Conservation (phyloP, 495 filamentous ascomycete genomes). For the Clavariopsis aquatica region DNA sequence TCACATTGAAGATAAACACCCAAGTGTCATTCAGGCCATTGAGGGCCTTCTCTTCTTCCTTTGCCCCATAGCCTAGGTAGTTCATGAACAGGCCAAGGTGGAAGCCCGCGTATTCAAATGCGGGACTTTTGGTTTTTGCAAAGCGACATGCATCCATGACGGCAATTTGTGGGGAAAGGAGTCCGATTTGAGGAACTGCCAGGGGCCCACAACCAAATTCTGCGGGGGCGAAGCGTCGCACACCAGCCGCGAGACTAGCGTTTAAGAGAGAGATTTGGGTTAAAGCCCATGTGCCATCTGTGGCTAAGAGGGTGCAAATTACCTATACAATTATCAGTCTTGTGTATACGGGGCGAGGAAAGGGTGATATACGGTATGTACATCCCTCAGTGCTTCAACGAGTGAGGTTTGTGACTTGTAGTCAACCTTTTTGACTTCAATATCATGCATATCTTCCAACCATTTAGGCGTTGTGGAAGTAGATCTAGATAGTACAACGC, state of each 20-base stretch:
- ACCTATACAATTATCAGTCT: slow-evolving; percentile 6
- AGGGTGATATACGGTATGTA: slow-evolving; percentile 34
- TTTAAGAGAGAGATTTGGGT: slow-evolving; percentile 41
- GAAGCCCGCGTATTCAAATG: slow-evolving; percentile 43
- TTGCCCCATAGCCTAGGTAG: slow-evolving; percentile 42
- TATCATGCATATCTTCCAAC: slow-evolving; percentile 1
- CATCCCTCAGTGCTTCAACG: slow-evolving; percentile 29
- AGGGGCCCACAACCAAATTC: slow-evolving; percentile 37
- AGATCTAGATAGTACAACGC: slow-evolving; percentile 8
- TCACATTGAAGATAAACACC: slow-evolving; percentile 39
- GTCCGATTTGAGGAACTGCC: slow-evolving; percentile 26
- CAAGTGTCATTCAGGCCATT: slow-evolving; percentile 37
- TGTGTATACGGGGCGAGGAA: neutral
- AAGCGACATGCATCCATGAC: slow-evolving; percentile 37
- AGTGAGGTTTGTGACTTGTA: slow-evolving; percentile 38
- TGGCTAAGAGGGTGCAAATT: slow-evolving; percentile 37
- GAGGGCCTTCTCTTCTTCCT: slow-evolving; percentile 30
- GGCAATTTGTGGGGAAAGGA: slow-evolving; percentile 28
- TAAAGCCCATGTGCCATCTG: slow-evolving; percentile 25
- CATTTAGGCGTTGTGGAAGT: slow-evolving; percentile 12
- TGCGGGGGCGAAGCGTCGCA: slow-evolving; percentile 43
- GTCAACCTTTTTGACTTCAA: slow-evolving; percentile 33
- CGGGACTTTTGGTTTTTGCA: slow-evolving; percentile 14
- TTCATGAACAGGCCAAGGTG: slow-evolving; percentile 45
- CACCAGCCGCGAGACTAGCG: slow-evolving; percentile 41